A percentile compares a stretch with the other conserved stretches of the same genome.
phyloP scores from a whole-genome alignment of 2,329 filamentous ascomycete species.

The Arthroderma sp. region DNA sequence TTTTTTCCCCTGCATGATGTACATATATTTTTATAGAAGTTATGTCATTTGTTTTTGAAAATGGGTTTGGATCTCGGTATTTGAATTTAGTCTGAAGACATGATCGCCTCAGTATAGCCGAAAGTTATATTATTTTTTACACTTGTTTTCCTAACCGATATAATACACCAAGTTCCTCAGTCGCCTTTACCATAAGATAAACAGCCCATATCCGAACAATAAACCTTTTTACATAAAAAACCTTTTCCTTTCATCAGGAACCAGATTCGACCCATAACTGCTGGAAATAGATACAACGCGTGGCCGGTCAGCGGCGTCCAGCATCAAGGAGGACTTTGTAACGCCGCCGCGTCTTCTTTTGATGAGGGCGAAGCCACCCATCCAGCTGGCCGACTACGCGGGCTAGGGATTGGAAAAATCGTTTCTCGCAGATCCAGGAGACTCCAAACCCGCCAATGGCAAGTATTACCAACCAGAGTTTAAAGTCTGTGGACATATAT shows the following conservation, averaged over 20 bases:
- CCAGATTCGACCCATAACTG: too few species aligned
- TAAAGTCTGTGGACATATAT: slow-evolving; percentile 57
- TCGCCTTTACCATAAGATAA: too few species aligned
- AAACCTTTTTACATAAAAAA: neutral
- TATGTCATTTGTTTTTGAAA: neutral
- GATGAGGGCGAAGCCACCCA: slow-evolving; percentile 41
- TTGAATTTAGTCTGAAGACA: too few species aligned
- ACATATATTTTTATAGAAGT: neutral
- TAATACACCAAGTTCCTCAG: too few species aligned
- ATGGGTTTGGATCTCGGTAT: too few species aligned
- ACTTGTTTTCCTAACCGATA: too few species aligned
- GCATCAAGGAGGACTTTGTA: slow-evolving; percentile 69
- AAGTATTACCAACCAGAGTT: slow-evolving; percentile 56
- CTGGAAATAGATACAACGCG: too few species aligned
- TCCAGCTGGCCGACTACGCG: slow-evolving; percentile 52
- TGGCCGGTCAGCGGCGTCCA: neutral
- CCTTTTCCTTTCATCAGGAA: too few species aligned
- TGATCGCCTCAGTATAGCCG: too few species aligned
- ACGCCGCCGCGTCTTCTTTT: slow-evolving; percentile 65
- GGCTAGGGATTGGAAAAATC: slow-evolving; percentile 56
- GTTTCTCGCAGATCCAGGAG: slow-evolving; percentile 59
- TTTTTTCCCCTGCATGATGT: neutral
- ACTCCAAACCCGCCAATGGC: slow-evolving; percentile 55
- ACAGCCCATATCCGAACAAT: neutral
- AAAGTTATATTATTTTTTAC: too few species aligned